These are phyloP conservation scores for Catunica adiposa DNA, from an alignment of 2,329 filamentous ascomycete genomes.

Conservation along the genomic window DNA sequence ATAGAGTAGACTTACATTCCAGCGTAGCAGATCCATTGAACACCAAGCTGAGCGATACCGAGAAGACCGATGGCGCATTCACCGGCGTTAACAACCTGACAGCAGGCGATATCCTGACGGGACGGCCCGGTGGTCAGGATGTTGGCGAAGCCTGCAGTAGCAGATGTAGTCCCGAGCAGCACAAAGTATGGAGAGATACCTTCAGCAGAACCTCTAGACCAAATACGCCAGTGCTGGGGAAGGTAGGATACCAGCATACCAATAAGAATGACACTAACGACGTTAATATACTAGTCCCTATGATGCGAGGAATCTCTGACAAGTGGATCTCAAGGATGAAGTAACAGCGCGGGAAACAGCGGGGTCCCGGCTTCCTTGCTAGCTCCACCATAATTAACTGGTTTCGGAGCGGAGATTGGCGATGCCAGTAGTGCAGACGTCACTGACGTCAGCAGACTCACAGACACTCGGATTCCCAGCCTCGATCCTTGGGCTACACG, in stretches of 20 bases:
- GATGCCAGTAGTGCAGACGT: not conserved
- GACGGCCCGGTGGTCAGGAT: constrained; percentile 79
- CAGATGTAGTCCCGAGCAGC: constrained; percentile 79
- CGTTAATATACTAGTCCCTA: not conserved
- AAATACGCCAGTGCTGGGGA: constrained; percentile 86
- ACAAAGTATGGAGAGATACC: constrained; percentile 94
- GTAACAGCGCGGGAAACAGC: not conserved
- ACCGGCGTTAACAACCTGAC: constrained; percentile 60
- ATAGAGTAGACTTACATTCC: constrained; percentile 52
- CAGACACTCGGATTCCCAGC: too few relatives aligned
- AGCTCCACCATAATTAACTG: not conserved
- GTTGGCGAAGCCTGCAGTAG: constrained; percentile 78
- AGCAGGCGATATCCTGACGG: constrained; percentile 69
- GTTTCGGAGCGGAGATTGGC: not conserved
- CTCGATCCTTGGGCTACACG: not conserved
- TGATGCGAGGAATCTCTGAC: not conserved
- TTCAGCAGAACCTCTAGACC: constrained; percentile 68
- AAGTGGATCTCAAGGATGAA: not conserved
- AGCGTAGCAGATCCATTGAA: constrained; percentile 83
- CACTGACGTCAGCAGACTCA: not conserved
- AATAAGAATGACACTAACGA: constrained; percentile 51
- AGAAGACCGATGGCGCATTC: constrained; percentile 75
- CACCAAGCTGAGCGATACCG: constrained; percentile 77
- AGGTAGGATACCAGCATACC: constrained; percentile 88
- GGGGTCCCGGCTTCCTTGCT: not conserved